phyloP scores from a whole-genome alignment of 306 rosid species.

The Cyclanthera cordifolia region DNA sequence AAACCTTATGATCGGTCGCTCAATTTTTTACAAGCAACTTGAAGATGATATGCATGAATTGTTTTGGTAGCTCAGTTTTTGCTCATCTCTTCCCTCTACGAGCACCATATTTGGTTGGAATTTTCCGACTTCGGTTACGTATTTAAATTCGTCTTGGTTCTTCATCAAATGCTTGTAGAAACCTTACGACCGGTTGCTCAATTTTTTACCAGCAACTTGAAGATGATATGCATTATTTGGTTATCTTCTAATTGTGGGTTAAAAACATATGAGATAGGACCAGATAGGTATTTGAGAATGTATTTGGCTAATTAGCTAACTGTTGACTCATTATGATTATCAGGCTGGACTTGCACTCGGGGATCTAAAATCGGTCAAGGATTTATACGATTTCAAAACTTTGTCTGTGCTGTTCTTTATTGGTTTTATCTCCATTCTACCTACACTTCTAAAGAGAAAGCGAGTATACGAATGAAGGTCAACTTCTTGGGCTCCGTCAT shows the following conservation, averaged over 20 bases:
- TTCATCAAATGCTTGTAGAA: background rate
- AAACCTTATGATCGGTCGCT: too few relatives aligned
- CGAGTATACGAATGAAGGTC: constrained; percentile 73
- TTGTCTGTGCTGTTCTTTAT: constrained; percentile 80
- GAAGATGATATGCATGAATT: background rate
- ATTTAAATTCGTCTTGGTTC: background rate
- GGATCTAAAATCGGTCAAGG: constrained; percentile 87
- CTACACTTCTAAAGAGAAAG: constrained; percentile 82
- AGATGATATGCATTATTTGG: background rate
- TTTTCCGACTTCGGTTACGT: background rate
- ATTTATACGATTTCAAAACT: constrained; percentile 83
- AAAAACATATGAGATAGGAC: background rate
- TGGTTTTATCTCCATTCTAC: constrained; percentile 66
- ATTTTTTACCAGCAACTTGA: background rate
- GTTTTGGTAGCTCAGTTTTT: too few relatives aligned
- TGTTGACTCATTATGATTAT: constrained; percentile 6
- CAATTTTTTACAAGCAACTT: background rate
- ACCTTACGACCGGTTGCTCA: too few relatives aligned
- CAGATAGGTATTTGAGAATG: background rate
- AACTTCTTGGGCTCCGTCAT: background rate
- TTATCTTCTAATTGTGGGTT: background rate
- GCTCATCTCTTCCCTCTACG: background rate
- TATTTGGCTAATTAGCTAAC: background rate
- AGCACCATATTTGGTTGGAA: background rate
- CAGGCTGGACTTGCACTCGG: constrained; percentile 99